Base-by-base conservation (phyloP, 139 green algal genomes). In the Limnomonas spitsbergensis region DNA sequence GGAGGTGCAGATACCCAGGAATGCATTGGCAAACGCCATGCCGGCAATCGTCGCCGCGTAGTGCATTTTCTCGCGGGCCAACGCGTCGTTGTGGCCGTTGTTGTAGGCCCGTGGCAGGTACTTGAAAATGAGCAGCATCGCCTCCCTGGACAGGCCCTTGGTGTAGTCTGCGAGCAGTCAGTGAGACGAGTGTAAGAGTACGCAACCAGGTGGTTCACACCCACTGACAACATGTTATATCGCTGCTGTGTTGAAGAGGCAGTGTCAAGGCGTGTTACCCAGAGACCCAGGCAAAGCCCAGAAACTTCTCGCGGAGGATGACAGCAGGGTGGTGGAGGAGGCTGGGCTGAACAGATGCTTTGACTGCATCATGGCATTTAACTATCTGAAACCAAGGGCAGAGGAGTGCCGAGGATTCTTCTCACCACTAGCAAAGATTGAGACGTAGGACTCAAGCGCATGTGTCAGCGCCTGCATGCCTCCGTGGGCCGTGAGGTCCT, bases 21-120 rank as follows among this genome's bases (percentile, higher is more conserved):
- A 94, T 2, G 89, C 89, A 78, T 94, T 94, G 73, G 83, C 89
- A 73, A 94, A 94, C 34, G 89, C 87, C 89, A 94, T 94, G 73
- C 89, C 89, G 14, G 89, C 89, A 40, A 94, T 93, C 42, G 89
- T 90, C 70, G 89, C 85, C 1, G 89, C 89, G 38, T 84, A 84
- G 83, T 94, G 89, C 81, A 92, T 78, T 79, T 90, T 91, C 75
- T 93, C 89, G 4, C 89, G 77, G 20, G 89, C 89, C 61, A 39
- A 20, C 69, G 56, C 78, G 82, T 92, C 85, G 73, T 82, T 81
- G 66, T 69, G 34, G 26, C 88, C 88, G 69, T 89, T 80, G 66
- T 79, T 67, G 70, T 87, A 86, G 6, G 83, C 72, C 38, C 85
- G 75, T n/a, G 83, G 78, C 73, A 93, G 74, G 81, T 84, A 91